phyloP scores from a whole-genome alignment of 257 asterid genomes.

The Verbena officinalis region DNA sequence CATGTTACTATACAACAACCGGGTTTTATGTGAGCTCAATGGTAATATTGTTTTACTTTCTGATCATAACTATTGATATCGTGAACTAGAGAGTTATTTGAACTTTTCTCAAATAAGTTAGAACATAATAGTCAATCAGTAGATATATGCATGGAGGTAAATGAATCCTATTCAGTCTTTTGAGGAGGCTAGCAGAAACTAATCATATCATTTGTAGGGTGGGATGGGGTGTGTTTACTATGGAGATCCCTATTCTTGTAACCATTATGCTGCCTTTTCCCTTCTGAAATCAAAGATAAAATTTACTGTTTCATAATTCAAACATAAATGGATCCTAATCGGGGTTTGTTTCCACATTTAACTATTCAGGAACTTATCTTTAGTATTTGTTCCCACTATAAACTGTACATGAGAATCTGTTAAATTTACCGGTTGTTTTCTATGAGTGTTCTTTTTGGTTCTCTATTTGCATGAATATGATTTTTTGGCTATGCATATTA shows the following conservation, averaged over 20 bases:
- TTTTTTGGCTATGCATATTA: slow-evolving; percentile 11
- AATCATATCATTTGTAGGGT: not conserved
- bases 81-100: not conserved
- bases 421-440: not conserved
- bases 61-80: not conserved
- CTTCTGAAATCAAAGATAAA: slow-evolving; percentile 6
- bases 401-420: not conserved
- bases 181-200: not conserved
- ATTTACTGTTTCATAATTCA: not conserved
- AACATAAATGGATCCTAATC: not conserved
- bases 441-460: not conserved
- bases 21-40: slow-evolving; percentile 88
- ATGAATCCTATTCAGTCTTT: not conserved
- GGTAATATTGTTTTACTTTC: slow-evolving; percentile 51
- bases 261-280: not conserved
- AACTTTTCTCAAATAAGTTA: not conserved
- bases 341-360: not conserved
- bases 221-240: not conserved
- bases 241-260: not conserved
- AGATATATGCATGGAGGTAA: not conserved
- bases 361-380: not conserved
- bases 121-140: not conserved
- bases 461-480: not conserved
- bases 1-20: slow-evolving; percentile 78
- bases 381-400: not conserved